Conservation (phyloP, 169 alveolate species). For the Eimeria sp. region DNA sequence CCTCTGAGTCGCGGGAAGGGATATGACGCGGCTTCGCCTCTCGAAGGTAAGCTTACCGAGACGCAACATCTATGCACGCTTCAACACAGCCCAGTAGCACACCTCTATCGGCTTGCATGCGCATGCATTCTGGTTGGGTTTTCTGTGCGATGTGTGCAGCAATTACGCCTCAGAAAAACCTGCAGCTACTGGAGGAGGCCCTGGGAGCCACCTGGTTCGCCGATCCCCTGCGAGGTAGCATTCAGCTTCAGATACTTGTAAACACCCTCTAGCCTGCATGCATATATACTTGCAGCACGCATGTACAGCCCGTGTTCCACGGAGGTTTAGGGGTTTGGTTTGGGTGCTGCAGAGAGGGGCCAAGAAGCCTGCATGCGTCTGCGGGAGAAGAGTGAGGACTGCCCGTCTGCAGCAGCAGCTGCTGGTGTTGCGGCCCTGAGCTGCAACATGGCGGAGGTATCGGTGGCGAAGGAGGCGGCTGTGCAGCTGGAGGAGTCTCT, state of each 20-base stretch:
- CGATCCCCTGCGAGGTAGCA: not conserved
- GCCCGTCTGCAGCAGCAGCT: not conserved
- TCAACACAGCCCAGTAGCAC: not conserved
- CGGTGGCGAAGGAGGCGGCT: not conserved
- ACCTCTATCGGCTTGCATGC: not conserved
- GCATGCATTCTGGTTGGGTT: not conserved
- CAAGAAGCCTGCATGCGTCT: slow-evolving; percentile 10
- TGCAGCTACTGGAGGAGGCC: slow-evolving; percentile 1
- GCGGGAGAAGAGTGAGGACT: not conserved
- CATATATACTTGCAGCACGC: not conserved
- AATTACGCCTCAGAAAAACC: slow-evolving; percentile 4
- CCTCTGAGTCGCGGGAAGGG: not conserved
- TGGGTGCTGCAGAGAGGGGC: slow-evolving; percentile 10
- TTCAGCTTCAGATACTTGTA: not conserved
- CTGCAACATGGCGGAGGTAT: not conserved
- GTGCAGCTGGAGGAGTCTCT: not conserved
- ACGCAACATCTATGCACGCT: not conserved
- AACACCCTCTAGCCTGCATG: not conserved
- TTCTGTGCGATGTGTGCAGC: not conserved
- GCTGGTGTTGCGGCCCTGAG: not conserved
- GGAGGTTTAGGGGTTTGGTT: not conserved
- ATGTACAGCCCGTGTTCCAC: not conserved
- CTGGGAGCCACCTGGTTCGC: not conserved
- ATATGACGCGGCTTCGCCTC: slow-evolving; percentile 10
- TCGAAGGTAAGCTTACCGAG: not conserved